These are phyloP conservation scores for Crucihimalaya himalaica DNA, from an alignment of 345 rosid genomes.

Conservation along the genomic window DNA sequence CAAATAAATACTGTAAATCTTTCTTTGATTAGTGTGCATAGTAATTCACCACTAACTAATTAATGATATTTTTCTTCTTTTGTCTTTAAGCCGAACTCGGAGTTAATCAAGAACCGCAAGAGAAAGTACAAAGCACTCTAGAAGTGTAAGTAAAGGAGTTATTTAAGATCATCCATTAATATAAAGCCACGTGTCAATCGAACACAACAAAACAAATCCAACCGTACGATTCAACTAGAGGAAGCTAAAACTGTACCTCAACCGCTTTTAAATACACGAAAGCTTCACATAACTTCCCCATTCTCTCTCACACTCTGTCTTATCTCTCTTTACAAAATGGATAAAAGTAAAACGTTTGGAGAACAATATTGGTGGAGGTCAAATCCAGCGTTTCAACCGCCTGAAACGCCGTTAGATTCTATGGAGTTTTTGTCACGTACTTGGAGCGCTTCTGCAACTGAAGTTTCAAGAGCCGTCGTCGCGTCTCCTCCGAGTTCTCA, in stretches of 20 bases:
- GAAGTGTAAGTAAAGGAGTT: conserved; percentile 16
- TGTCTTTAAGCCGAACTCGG: conserved; percentile 5
- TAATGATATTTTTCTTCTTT: no score
- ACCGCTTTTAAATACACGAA: conserved; percentile 41
- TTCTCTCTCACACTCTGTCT: conserved; percentile 11
- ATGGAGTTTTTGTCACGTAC: conserved; percentile 97
- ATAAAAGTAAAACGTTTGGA: conserved; percentile 41
- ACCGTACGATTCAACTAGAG: conserved; percentile 24
- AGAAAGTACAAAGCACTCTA: neutral
- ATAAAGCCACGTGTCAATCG: conserved; percentile 19
- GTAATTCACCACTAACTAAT: neutral
- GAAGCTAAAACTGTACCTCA: conserved; percentile 32
- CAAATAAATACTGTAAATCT: neutral
- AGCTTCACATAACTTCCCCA: conserved; percentile 39
- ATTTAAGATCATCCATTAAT: neutral
- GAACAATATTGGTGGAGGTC: conserved; percentile 51
- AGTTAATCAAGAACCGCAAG: conserved; percentile 6
- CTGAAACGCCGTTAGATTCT: conserved; percentile 86
- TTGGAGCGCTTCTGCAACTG: conserved; percentile 89
- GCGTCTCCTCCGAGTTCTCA: conserved; percentile 46
- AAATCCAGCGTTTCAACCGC: conserved; percentile 68
- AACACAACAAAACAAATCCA: conserved; percentile 2
- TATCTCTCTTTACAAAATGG: conserved; percentile 19
- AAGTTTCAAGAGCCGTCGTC: conserved; percentile 70
- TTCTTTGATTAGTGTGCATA: neutral